A percentile compares a stretch with the other conserved stretches of the same genome.
Evolutionary conservation across 306 rosid species (phyloP).

Genomic region (Quercus parvula): DNA sequence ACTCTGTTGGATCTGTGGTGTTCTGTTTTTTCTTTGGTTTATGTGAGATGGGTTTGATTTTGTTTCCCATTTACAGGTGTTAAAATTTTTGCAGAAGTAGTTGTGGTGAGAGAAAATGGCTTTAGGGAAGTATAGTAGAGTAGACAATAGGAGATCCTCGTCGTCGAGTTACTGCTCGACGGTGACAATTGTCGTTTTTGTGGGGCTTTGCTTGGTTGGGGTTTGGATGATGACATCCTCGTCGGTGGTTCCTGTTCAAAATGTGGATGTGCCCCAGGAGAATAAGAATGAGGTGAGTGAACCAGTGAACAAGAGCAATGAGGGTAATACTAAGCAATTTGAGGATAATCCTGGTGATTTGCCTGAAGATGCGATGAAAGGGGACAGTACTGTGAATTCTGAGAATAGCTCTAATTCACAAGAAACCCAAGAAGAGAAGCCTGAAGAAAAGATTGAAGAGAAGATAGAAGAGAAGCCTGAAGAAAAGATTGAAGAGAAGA

Average conservation of each 20-base stretch:
- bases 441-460: conserved; percentile 29
- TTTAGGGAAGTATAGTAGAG: conserved; percentile 57
- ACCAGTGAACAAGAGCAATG: conserved; percentile 34
- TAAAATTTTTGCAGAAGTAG: conserved; percentile 17
- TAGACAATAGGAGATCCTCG: conserved; percentile 61
- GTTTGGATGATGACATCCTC: conserved; percentile 96
- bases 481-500: conserved; percentile 24
- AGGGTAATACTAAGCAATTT: conserved; percentile 50
- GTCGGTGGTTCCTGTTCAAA: conserved; percentile 72
- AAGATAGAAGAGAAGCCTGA: conserved; percentile 30
- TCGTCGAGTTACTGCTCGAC: conserved; percentile 71
- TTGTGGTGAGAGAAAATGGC: conserved; percentile 53
- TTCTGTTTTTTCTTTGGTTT: not conserved
- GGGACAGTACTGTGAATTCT: conserved; percentile 35
- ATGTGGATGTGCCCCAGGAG: conserved; percentile 55
- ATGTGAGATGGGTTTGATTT: conserved; percentile 17
- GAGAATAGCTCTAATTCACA: conserved; percentile 22
- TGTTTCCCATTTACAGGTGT: conserved; percentile 25
- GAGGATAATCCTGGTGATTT: conserved; percentile 73
- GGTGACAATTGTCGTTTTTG: conserved; percentile 78
- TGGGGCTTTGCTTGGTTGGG: conserved; percentile 84
- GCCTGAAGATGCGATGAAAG: conserved; percentile 68
- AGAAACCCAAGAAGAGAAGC: conserved; percentile 31
- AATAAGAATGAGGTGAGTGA: conserved; percentile 50
- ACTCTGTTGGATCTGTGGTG: conserved; percentile 7